Evolutionary conservation across 306 rosid species (phyloP).

Genomic region (Luffa acutangula): DNA sequence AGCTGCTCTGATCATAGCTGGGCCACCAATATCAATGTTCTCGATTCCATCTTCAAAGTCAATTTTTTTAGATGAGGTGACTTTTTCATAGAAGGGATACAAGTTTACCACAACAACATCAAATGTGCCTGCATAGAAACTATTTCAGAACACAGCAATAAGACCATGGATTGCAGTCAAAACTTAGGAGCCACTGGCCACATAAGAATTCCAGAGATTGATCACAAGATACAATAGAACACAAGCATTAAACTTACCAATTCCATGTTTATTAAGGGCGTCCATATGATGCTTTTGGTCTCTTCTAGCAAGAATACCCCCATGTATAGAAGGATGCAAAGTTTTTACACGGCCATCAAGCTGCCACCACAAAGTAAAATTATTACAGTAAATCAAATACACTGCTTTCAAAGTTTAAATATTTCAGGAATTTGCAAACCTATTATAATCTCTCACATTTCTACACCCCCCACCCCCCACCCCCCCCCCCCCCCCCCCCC

Average conservation of each 20-base stretch:
- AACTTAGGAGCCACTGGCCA: not conserved
- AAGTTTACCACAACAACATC: constrained; percentile 89
- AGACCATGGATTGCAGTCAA: not conserved
- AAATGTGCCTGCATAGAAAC: constrained; percentile 53
- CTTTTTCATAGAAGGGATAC: constrained; percentile 83
- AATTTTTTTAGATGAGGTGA: constrained; percentile 56
- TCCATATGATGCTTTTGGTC: constrained; percentile 81
- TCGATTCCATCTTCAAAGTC: constrained; percentile 90
- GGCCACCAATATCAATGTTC: constrained; percentile 97
- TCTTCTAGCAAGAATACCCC: constrained; percentile 95
- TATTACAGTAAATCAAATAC: constrained; percentile 5
- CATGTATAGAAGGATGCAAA: constrained; percentile 80
- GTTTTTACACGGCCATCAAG: constrained; percentile 97
- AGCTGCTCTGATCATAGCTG: constrained; percentile 94
- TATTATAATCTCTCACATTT: not conserved
- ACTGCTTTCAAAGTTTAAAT: not conserved
- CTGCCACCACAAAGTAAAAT: constrained; percentile 32
- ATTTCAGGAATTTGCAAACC: not conserved
- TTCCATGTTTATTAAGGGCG: constrained; percentile 68
- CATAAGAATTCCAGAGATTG: not conserved
- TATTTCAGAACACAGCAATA: not conserved
- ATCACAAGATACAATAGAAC: not conserved
- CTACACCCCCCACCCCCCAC: too few relatives aligned
- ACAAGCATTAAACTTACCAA: constrained; percentile 38
- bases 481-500: too few relatives aligned